A percentile compares a stretch with the other conserved stretches of the same genome.
These are phyloP conservation scores for Talaromyces sp. DNA, from an alignment of 2,329 filamentous ascomycete genomes.

Conservation along the genomic window DNA sequence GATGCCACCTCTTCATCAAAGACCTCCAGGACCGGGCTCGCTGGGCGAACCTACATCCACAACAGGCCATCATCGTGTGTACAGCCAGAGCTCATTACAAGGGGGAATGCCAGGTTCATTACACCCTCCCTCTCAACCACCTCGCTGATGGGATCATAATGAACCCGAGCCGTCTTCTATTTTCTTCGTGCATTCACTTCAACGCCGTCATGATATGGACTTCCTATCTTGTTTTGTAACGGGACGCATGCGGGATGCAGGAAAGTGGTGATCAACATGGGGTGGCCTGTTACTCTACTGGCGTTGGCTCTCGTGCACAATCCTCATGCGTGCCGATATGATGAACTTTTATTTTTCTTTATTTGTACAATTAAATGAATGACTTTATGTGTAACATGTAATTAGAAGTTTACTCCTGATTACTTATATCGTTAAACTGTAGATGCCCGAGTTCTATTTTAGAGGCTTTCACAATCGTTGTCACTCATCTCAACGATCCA, in stretches of 20 bases:
- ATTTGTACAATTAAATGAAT: slow-evolving; percentile 28
- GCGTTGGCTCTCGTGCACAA: neutral
- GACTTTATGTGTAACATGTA: slow-evolving; percentile 23
- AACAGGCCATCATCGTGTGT: slow-evolving; percentile 39
- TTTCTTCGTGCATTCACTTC: neutral
- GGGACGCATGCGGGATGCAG: neutral
- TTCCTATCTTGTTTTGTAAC: neutral
- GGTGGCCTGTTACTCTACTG: neutral
- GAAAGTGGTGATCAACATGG: neutral
- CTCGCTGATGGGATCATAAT: slow-evolving; percentile 24
- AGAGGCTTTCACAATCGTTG: too few relatives aligned
- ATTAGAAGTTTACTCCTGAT: slow-evolving; percentile 1
- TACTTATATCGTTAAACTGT: neutral
- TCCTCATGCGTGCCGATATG: neutral
- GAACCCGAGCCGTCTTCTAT: slow-evolving; percentile 3
- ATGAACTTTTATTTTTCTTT: neutral
- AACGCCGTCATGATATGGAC: neutral
- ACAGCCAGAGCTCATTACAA: slow-evolving; percentile 40
- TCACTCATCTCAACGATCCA: slow-evolving; percentile 24
- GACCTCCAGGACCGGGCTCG: slow-evolving; percentile 28
- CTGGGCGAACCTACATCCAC: slow-evolving; percentile 27
- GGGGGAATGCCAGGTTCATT: slow-evolving; percentile 31
- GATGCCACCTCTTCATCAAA: slow-evolving; percentile 32
- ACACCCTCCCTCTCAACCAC: slow-evolving; percentile 30
- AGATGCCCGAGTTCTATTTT: too few relatives aligned